Evolutionary conservation across 1,284 basidiomycete genomes (phyloP).

Genomic region (Marasmius sp.): DNA sequence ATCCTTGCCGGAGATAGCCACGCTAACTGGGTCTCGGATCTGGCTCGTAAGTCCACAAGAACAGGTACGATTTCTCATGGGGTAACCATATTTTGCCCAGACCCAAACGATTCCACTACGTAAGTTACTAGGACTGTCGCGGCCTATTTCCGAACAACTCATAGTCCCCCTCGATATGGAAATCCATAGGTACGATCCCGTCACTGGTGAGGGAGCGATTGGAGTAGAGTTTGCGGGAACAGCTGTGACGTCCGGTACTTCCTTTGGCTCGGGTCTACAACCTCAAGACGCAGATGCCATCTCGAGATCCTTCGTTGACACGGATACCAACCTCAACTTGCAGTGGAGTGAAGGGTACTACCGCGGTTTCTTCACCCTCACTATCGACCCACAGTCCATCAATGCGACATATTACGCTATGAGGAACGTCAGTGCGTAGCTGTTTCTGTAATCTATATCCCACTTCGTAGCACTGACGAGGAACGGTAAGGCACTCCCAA

Average conservation of each 20-base stretch:
- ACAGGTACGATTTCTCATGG: not conserved
- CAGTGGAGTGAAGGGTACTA: constrained; percentile 68
- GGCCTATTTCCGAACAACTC: not conserved
- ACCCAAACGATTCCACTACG: constrained; percentile 50
- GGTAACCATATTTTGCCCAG: constrained; percentile 22
- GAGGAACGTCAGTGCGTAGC: constrained; percentile 46
- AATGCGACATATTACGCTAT: constrained; percentile 64
- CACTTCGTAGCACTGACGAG: not conserved
- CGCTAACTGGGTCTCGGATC: constrained; percentile 62
- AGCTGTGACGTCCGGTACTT: constrained; percentile 55
- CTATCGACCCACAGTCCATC: constrained; percentile 42
- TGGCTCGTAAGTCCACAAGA: constrained; percentile 42
- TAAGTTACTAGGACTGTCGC: constrained; percentile 20
- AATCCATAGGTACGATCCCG: constrained; percentile 46
- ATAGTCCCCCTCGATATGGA: not conserved
- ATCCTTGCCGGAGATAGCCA: constrained; percentile 68
- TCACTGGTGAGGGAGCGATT: constrained; percentile 53
- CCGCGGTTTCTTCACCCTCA: constrained; percentile 63
- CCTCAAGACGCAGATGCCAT: constrained; percentile 34
- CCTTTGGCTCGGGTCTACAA: constrained; percentile 42
- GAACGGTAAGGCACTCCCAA: constrained; percentile 38
- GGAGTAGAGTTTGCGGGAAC: constrained; percentile 72
- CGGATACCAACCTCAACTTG: constrained; percentile 47
- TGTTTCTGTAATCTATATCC: not conserved
- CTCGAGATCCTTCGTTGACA: constrained; percentile 39